Evolutionary conservation across 805 yeast genomes (phyloP).

Genomic region (Hanseniaspora lindneri): DNA sequence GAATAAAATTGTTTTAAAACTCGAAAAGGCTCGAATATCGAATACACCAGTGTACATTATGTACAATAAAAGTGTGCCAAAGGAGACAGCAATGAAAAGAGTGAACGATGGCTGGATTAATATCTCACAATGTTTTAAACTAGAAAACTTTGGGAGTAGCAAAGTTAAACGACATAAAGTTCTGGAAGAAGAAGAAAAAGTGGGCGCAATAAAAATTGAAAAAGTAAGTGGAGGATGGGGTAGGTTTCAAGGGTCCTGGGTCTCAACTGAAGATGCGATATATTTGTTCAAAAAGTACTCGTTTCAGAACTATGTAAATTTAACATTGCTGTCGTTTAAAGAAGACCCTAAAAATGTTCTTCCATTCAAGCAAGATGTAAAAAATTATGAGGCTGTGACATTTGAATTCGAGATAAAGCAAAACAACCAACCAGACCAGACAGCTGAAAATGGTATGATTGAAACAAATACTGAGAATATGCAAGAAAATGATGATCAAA

Average conservation of each 20-base stretch:
- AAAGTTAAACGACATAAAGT: conserved; percentile 70
- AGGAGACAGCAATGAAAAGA: conserved; percentile 55
- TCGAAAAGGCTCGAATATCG: conserved; percentile 13
- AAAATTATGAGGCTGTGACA: conserved; percentile 22
- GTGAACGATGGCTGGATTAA: conserved; percentile 88
- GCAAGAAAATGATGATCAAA: not conserved
- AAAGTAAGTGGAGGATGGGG: conserved; percentile 82
- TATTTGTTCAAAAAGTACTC: conserved; percentile 43
- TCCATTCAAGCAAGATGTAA: conserved; percentile 28
- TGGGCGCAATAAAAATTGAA: conserved; percentile 44
- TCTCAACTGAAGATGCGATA: conserved; percentile 56
- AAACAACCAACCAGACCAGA: not conserved
- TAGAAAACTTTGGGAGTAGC: conserved; percentile 50
- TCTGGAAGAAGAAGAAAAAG: conserved; percentile 63
- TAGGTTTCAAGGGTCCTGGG: conserved; percentile 78
- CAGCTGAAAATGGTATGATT: not conserved
- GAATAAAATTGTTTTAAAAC: not conserved
- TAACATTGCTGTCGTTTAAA: conserved; percentile 41
- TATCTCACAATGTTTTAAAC: conserved; percentile 69
- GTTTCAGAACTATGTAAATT: conserved; percentile 40
- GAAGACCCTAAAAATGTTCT: conserved; percentile 39
- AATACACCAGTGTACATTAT: conserved; percentile 8
- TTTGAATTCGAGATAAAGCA: conserved; percentile 14
- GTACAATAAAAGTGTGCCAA: conserved; percentile 21
- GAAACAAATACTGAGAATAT: not conserved